These are phyloP conservation scores for Vitellaria paradoxa DNA, from an alignment of 179 eudicot genomes.

Conservation along the genomic window DNA sequence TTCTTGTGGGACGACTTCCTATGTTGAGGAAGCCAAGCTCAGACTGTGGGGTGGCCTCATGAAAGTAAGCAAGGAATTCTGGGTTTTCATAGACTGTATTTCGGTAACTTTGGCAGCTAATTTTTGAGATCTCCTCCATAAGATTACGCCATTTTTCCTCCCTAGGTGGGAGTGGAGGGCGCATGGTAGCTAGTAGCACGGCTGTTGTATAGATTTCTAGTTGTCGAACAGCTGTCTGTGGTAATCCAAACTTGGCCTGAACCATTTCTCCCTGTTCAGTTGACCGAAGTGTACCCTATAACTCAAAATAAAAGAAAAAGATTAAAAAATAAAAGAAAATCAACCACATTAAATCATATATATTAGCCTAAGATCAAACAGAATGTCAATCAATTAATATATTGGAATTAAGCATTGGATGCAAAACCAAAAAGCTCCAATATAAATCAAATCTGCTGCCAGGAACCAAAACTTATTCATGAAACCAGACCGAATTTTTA, in stretches of 20 bases:
- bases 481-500: neutral
- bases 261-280: constrained; percentile 99
- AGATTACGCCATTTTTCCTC: constrained; percentile 76
- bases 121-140: constrained; percentile 81
- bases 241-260: constrained; percentile 89
- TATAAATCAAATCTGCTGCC: neutral
- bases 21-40: constrained; percentile 87
- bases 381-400: neutral
- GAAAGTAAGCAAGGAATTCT: constrained; percentile 79
- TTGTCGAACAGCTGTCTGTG: constrained; percentile 73
- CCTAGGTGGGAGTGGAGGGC: constrained; percentile 81
- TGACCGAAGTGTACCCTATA: constrained; percentile 78
- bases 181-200: constrained; percentile 77
- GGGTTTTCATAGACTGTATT: constrained; percentile 82
- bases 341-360: too few species aligned
- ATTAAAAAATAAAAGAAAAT: neutral
- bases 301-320: constrained; percentile 6
- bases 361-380: neutral
- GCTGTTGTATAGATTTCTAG: constrained; percentile 88
- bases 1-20: constrained; percentile 80
- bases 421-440: neutral
- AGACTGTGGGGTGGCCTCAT: constrained; percentile 88
- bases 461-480: neutral
- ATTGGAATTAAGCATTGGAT: neutral
- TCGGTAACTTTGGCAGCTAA: constrained; percentile 65